These are phyloP conservation scores for Sporothrix dimorphospora DNA, from an alignment of 2,329 filamentous ascomycete species.

Conservation along the genomic window DNA sequence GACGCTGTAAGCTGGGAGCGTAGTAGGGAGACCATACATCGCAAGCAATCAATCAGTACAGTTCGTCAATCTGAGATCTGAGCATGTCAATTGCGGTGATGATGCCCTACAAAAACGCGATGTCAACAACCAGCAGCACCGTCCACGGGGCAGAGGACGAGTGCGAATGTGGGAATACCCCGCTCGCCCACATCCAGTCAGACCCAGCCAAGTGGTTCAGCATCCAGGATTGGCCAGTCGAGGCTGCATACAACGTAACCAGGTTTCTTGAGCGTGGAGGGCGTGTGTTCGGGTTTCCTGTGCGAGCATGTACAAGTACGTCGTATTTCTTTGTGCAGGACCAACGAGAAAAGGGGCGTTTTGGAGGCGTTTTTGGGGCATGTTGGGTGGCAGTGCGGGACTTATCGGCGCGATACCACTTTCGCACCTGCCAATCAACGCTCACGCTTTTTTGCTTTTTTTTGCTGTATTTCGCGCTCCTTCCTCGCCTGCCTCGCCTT, in stretches of 20 bases:
- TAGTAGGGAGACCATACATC: background rate
- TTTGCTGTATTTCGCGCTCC: background rate
- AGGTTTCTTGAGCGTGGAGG: no score
- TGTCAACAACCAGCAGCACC: background rate
- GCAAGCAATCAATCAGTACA: background rate
- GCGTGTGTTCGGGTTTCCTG: background rate
- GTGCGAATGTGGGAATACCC: constrained; percentile 17
- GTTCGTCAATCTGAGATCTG: no score
- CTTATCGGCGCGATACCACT: background rate
- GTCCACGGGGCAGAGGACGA: background rate
- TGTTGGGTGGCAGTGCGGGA: background rate
- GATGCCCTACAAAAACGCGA: background rate
- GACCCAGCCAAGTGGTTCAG: background rate
- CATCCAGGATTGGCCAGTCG: background rate
- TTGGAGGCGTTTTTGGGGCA: background rate
- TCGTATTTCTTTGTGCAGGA: background rate
- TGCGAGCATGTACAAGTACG: no score
- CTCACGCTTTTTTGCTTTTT: no score
- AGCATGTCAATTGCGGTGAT: background rate
- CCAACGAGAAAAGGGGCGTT: background rate
- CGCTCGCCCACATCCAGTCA: background rate
- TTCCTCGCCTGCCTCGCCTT: background rate
- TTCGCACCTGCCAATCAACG: constrained; percentile 16
- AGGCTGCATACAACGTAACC: background rate
- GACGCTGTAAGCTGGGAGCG: background rate